Percentiles rank a stretch among this genome's conserved stretches.
Evolutionary conservation across 208 protist genomes (phyloP).

Genomic region (Strigomonas culicis): DNA sequence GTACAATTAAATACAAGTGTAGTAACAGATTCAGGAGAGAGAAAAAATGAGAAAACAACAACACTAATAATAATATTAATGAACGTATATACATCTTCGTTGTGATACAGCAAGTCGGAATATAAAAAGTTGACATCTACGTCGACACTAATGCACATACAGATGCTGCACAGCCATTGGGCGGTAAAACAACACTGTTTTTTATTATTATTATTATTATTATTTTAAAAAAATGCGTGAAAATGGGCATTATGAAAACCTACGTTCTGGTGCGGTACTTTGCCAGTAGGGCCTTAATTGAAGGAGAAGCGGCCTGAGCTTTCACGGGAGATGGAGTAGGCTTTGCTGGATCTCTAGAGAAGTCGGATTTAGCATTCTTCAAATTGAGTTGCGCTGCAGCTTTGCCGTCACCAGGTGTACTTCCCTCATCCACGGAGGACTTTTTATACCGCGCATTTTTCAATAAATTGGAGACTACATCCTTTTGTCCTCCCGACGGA

Average conservation of each 20-base stretch:
- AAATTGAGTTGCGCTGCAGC: too few species aligned
- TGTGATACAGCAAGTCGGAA: too few species aligned
- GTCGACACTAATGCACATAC: too few species aligned
- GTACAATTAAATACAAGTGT: too few species aligned
- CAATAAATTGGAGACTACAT: too few species aligned
- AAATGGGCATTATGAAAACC: slow-evolving; percentile 3
- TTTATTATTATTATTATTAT: not conserved
- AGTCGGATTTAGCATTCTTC: too few species aligned
- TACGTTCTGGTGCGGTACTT: slow-evolving; percentile 16
- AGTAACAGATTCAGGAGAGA: slow-evolving; percentile 3
- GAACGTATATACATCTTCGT: too few species aligned
- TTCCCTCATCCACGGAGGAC: slow-evolving; percentile 16
- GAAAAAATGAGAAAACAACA: too few species aligned
- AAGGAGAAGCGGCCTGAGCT: slow-evolving; percentile 52
- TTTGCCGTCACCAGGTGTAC: not conserved
- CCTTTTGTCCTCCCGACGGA: too few species aligned
- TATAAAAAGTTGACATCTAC: too few species aligned
- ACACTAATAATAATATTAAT: too few species aligned
- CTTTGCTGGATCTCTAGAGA: slow-evolving; percentile 3
- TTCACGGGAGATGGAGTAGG: too few species aligned
- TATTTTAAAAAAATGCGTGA: slow-evolving; percentile 15
- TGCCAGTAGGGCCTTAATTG: slow-evolving; percentile 61
- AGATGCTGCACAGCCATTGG: not conserved
- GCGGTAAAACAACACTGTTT: not conserved
- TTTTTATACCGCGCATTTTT: slow-evolving; percentile 59